These are phyloP conservation scores for Ceratobasidium sp. DNA, from an alignment of 1,284 basidiomycete species.

Conservation along the genomic window DNA sequence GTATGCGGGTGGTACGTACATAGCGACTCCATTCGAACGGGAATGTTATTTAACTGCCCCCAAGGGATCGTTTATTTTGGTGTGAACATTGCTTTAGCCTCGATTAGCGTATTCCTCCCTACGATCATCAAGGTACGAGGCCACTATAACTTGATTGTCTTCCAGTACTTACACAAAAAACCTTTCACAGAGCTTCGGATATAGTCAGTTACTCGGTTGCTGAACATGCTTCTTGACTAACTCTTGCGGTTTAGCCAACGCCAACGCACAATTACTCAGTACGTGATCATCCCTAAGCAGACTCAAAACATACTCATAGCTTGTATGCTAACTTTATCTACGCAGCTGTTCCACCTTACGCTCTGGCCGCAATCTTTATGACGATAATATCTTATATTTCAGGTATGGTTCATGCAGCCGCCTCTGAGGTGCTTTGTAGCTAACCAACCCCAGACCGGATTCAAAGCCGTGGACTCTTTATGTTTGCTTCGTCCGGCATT, in stretches of 20 bases:
- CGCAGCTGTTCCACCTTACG: conserved; percentile 83
- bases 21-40: background rate
- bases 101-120: conserved; percentile 86
- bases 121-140: conserved; percentile 75
- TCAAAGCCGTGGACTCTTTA: conserved; percentile 77
- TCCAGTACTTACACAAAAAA: no score
- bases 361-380: conserved; percentile 77
- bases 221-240: conserved; percentile 22
- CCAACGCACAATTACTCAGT: conserved; percentile 73
- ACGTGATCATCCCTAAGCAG: no score
- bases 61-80: conserved; percentile 79
- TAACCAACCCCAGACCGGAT: conserved; percentile 75
- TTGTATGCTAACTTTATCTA: no score
- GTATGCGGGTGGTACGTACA: conserved; percentile 3
- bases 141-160: no score
- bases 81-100: conserved; percentile 82
- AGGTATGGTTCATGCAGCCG: background rate
- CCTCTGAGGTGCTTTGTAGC: no score
- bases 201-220: conserved; percentile 59
- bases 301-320: no score
- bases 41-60: background rate
- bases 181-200: conserved; percentile 67
- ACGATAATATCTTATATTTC: conserved; percentile 75
- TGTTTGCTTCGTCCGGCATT: conserved; percentile 65
- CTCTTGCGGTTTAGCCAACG: conserved; percentile 60